Evolutionary conservation across 768 basidiomycete genomes (phyloP).

Genomic region (Boletus edulis): DNA sequence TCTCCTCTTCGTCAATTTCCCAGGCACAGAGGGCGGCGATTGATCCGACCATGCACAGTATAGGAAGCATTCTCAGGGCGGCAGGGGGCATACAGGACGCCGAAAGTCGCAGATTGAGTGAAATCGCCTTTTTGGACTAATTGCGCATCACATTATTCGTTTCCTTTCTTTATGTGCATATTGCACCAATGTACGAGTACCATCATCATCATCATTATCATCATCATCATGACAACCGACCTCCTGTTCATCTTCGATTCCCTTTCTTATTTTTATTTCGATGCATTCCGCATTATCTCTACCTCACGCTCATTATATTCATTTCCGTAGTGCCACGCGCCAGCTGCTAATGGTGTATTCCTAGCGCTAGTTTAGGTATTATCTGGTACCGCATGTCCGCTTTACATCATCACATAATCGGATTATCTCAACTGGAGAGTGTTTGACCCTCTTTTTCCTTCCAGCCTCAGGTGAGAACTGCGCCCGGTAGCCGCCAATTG

Average conservation of each 20-base stretch:
- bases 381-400: background rate
- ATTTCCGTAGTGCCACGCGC: constrained; percentile 3
- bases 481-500: too few species aligned
- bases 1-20: constrained; percentile 36
- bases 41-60: constrained; percentile 57
- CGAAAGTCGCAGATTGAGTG: constrained; percentile 66
- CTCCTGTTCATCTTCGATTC: background rate
- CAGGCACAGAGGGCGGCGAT: constrained; percentile 41
- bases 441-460: too few species aligned
- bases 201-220: too few species aligned
- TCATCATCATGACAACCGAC: background rate
- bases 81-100: constrained; percentile 59
- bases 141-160: constrained; percentile 3
- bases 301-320: constrained; percentile 14
- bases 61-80: constrained; percentile 54
- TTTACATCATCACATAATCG: too few species aligned
- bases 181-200: background rate
- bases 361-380: background rate
- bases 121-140: constrained; percentile 62
- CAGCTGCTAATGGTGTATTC: constrained; percentile 5
- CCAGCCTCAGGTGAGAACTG: too few species aligned
- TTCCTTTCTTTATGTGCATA: constrained; percentile 2
- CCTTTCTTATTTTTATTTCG: constrained; percentile 6
- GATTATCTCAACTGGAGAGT: too few species aligned
- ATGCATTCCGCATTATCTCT: background rate